Percentiles rank a stretch among this genome's conserved stretches.
phyloP scores from a whole-genome alignment of 225 moss, liverwort and hornwort species.

The Sphagnum contortum region DNA sequence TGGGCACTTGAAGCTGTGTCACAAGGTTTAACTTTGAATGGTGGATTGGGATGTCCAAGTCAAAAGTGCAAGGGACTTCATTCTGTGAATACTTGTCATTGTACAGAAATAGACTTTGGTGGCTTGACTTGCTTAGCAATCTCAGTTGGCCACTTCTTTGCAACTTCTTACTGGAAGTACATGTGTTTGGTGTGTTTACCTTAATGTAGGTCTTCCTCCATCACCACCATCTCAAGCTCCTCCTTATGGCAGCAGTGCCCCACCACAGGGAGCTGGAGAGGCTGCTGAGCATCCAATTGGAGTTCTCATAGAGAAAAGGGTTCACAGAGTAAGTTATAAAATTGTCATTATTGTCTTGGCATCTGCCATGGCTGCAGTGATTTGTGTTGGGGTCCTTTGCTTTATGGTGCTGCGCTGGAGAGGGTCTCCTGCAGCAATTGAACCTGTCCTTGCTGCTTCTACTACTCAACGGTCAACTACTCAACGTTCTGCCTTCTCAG shows the following conservation, averaged over 20 bases:
- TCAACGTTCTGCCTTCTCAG: not conserved
- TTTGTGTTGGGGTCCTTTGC: constrained; percentile 20
- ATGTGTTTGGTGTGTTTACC: too few species aligned
- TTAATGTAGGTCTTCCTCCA: constrained; percentile 2
- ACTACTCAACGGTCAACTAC: too few species aligned
- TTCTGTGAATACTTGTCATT: not conserved
- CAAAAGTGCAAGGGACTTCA: not conserved
- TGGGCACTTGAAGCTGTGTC: not conserved
- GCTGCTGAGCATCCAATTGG: not conserved
- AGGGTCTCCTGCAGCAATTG: not conserved
- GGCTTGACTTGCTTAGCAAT: not conserved
- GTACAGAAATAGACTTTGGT: not conserved
- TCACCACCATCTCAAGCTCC: constrained; percentile 1
- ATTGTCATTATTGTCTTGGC: constrained; percentile 23
- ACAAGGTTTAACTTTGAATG: not conserved
- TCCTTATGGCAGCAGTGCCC: not conserved
- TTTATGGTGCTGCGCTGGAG: constrained; percentile 9
- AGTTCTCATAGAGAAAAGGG: not conserved
- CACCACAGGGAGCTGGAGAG: not conserved
- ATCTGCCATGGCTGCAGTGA: constrained; percentile 19
- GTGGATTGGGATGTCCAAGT: not conserved
- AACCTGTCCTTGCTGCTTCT: not conserved
- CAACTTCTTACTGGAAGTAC: not conserved
- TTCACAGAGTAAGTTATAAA: constrained; percentile 2
- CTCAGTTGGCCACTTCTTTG: not conserved